Evolutionary conservation across 2,329 filamentous ascomycete species (phyloP).

Genomic region (Davidsoniella eucalypti): DNA sequence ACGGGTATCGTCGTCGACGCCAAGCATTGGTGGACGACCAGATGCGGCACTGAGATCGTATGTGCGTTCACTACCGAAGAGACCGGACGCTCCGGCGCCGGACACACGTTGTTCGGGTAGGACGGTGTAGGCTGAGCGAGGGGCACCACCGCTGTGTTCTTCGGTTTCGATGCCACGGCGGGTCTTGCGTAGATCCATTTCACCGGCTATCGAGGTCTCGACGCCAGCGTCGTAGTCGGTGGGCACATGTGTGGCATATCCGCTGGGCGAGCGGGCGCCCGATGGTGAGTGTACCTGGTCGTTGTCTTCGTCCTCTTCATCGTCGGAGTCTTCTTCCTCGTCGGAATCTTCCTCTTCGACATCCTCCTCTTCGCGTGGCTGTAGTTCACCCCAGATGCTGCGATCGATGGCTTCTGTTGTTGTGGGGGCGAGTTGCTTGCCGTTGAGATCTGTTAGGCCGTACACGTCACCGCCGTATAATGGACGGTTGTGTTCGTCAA

Average conservation of each 20-base stretch:
- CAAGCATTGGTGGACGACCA: constrained; percentile 44
- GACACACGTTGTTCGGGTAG: constrained; percentile 46
- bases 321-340: constrained; percentile 51
- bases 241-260: constrained; percentile 63
- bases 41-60: constrained; percentile 58
- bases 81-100: constrained; percentile 42
- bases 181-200: constrained; percentile 77
- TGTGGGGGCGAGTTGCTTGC: constrained; percentile 23
- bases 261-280: constrained; percentile 66
- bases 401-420: constrained; percentile 70
- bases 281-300: constrained; percentile 47
- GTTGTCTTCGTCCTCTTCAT: constrained; percentile 42
- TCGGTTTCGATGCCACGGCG: constrained; percentile 78
- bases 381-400: constrained; percentile 81
- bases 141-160: constrained; percentile 46
- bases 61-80: constrained; percentile 87
- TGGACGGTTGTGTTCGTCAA: constrained; percentile 83
- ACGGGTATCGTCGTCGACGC: constrained; percentile 57
- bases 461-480: constrained; percentile 92
- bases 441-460: constrained; percentile 44
- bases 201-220: constrained; percentile 62
- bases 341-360: constrained; percentile 60
- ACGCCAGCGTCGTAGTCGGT: constrained; percentile 55
- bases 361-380: constrained; percentile 59
- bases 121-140: constrained; percentile 72